phyloP scores from a whole-genome alignment of 202 grass and related monocot genomes.

The Carex arenaria region DNA sequence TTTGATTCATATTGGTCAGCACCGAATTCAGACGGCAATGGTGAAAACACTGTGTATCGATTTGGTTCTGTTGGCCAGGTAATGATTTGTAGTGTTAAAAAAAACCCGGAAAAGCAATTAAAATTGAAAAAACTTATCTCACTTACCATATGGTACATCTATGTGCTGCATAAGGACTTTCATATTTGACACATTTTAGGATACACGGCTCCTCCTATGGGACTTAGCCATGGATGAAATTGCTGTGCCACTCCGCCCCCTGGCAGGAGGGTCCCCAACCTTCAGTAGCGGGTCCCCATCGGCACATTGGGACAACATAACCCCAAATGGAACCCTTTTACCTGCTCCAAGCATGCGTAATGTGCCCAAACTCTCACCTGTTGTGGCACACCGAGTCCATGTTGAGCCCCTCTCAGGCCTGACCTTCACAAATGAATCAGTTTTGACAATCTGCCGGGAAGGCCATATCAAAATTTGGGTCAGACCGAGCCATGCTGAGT shows the following conservation, averaged over 20 bases:
- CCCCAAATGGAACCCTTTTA: conserved; percentile 61
- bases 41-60: conserved; percentile 84
- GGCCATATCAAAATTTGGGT: conserved; percentile 81
- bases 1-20: conserved; percentile 91
- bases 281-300: conserved; percentile 73
- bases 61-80: conserved; percentile 96
- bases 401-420: conserved; percentile 66
- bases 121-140: not conserved
- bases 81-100: conserved; percentile 14
- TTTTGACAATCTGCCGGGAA: conserved; percentile 72
- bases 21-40: conserved; percentile 65
- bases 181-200: conserved; percentile 37
- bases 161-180: not conserved
- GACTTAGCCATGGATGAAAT: conserved; percentile 85
- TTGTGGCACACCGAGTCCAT: conserved; percentile 64
- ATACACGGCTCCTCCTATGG: conserved; percentile 87
- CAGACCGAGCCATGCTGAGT: conserved; percentile 50
- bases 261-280: conserved; percentile 63
- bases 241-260: conserved; percentile 56
- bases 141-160: not conserved
- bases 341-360: conserved; percentile 87
- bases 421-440: conserved; percentile 72
- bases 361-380: conserved; percentile 79
- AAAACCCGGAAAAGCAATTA: not conserved
- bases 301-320: conserved; percentile 74